Percentiles rank a stretch among this genome's conserved stretches.
Evolutionary conservation across 2,329 filamentous ascomycete species (phyloP).

Genomic region (Penicillium sp.): DNA sequence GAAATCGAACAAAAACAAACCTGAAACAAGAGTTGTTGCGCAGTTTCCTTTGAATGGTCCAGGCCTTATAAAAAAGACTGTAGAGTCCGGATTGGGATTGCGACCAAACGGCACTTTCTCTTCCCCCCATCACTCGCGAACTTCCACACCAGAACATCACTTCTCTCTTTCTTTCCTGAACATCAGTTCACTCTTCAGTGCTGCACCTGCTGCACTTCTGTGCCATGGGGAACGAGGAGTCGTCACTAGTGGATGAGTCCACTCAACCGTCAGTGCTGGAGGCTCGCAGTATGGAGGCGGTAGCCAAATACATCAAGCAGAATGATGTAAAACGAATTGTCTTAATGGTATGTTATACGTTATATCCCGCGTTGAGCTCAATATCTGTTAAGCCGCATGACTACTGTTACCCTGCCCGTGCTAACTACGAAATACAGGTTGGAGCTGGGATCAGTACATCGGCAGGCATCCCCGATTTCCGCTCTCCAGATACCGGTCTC

Average conservation of each 20-base stretch:
- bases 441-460: slow-evolving; percentile 75
- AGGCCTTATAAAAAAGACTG: background rate
- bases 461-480: slow-evolving; percentile 81
- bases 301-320: slow-evolving; percentile 80
- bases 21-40: too few relatives aligned
- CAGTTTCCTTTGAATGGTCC: too few relatives aligned
- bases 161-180: too few relatives aligned
- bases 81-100: background rate
- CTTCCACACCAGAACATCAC: slow-evolving; percentile 25
- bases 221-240: slow-evolving; percentile 84
- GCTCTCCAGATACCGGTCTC: slow-evolving; percentile 88
- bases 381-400: too few relatives aligned
- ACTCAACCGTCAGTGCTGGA: slow-evolving; percentile 68
- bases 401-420: too few relatives aligned
- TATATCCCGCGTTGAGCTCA: too few relatives aligned
- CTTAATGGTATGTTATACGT: slow-evolving; percentile 64
- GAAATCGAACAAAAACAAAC: too few relatives aligned
- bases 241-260: slow-evolving; percentile 66
- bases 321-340: slow-evolving; percentile 73
- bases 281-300: slow-evolving; percentile 69
- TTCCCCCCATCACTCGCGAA: background rate
- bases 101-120: background rate
- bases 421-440: slow-evolving; percentile 52
- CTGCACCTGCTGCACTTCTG: too few relatives aligned
- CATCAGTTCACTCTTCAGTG: too few relatives aligned